These are phyloP conservation scores for Lepiota subincarnata DNA, from an alignment of 768 basidiomycete species.

Conservation along the genomic window DNA sequence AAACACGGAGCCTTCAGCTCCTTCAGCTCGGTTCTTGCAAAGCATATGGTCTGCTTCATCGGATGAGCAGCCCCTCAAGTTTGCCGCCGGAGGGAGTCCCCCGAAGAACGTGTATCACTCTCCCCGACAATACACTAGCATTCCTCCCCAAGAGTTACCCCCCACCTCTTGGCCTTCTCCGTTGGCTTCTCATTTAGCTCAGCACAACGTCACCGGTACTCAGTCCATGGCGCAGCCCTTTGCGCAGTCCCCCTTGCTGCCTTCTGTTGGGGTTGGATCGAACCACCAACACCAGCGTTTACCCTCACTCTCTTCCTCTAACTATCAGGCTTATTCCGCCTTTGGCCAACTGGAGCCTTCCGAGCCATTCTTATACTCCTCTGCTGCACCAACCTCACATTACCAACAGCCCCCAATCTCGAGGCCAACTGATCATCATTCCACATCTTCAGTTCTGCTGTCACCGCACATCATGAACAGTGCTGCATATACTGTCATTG, in stretches of 20 bases:
- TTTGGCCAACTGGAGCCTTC: not conserved
- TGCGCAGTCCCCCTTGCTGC: not conserved
- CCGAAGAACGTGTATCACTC: conserved; percentile 28
- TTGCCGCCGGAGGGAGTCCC: conserved; percentile 23
- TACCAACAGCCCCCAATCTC: not conserved
- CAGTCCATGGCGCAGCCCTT: not conserved
- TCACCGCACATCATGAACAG: not conserved
- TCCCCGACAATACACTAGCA: conserved; percentile 22
- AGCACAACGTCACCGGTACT: not conserved
- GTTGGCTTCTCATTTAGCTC: conserved; percentile 10
- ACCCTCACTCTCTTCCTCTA: conserved; percentile 4
- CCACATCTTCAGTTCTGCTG: not conserved
- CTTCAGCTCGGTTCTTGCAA: conserved; percentile 25
- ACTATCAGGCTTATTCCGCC: not conserved
- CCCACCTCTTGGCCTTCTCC: conserved; percentile 14
- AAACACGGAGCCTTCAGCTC: conserved; percentile 16
- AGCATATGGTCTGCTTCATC: conserved; percentile 67
- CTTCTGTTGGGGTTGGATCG: not conserved
- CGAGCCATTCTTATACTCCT: conserved; percentile 1
- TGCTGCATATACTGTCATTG: not conserved
- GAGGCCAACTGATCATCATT: not conserved
- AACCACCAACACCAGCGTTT: conserved; percentile 8
- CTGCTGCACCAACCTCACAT: not conserved
- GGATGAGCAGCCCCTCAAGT: conserved; percentile 42
- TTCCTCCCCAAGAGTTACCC: conserved; percentile 21